Percentiles rank a stretch among this genome's conserved stretches.
These are phyloP conservation scores for Chrysoporthe austroafricana DNA, from an alignment of 2,329 filamentous ascomycete genomes.

Conservation along the genomic window DNA sequence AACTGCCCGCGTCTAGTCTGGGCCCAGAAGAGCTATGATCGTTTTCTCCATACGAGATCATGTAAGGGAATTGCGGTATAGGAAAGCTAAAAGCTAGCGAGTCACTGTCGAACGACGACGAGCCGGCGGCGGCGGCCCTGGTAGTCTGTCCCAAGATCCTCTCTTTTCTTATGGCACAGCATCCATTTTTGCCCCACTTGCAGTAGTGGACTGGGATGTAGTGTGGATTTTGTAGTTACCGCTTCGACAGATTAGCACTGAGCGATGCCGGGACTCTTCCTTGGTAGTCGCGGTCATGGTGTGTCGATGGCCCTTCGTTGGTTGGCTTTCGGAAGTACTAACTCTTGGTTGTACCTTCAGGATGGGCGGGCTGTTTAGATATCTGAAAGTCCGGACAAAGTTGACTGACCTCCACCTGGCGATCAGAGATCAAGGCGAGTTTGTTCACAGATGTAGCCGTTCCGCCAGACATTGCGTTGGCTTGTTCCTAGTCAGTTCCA, in stretches of 20 bases:
- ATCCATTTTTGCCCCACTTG: slow-evolving; percentile 11
- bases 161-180: slow-evolving; percentile 9
- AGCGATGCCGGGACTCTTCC: not conserved
- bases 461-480: not conserved
- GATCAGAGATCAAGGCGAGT: not conserved
- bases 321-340: not conserved
- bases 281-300: not conserved
- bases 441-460: not conserved
- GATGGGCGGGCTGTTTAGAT: not conserved
- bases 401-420: not conserved
- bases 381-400: not conserved
- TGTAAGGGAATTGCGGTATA: not conserved
- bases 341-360: not conserved
- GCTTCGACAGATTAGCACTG: slow-evolving; percentile 12
- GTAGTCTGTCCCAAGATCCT: not conserved
- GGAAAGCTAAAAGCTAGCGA: not conserved
- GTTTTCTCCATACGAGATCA: not conserved
- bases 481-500: not conserved
- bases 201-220: slow-evolving; percentile 14
- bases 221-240: slow-evolving; percentile 7
- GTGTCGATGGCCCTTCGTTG: not conserved
- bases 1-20: not conserved
- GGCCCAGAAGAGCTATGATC: not conserved
- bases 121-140: not conserved
- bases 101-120: too few relatives aligned